These are phyloP conservation scores for Xylaria sp. DNA, from an alignment of 2,329 filamentous ascomycete genomes.

Conservation along the genomic window DNA sequence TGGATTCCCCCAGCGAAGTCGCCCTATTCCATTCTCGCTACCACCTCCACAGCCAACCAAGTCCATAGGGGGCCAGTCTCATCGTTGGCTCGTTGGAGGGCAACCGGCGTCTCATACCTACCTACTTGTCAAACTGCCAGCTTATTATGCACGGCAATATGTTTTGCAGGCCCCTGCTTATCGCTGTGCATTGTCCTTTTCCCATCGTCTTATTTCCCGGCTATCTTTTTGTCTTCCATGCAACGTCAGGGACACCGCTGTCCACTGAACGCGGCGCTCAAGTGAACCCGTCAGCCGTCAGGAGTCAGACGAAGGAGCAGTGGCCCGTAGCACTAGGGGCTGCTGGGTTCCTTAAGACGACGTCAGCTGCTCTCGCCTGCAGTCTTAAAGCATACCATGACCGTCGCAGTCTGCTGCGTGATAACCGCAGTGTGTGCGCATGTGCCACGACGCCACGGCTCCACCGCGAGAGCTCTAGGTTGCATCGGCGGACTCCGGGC, in stretches of 20 bases:
- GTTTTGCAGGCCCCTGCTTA: slow-evolving; percentile 1
- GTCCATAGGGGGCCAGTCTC: not conserved
- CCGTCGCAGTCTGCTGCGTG: slow-evolving; percentile 19
- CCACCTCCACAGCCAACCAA: slow-evolving; percentile 6
- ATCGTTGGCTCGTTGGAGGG: not conserved
- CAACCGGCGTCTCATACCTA: not conserved
- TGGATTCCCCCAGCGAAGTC: slow-evolving; percentile 27
- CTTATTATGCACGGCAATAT: slow-evolving; percentile 5
- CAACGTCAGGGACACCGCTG: slow-evolving; percentile 32
- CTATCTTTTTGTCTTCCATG: slow-evolving; percentile 26
- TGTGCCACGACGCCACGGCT: slow-evolving; percentile 25
- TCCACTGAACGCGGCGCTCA: slow-evolving; percentile 25
- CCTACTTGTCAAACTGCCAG: slow-evolving; percentile 1
- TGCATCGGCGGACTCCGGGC: slow-evolving; percentile 20
- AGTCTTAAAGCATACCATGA: slow-evolving; percentile 13
- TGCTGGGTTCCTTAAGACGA: slow-evolving; percentile 16
- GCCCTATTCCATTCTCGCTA: slow-evolving; percentile 23
- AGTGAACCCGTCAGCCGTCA: slow-evolving; percentile 21
- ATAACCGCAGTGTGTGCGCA: slow-evolving; percentile 29
- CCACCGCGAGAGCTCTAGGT: slow-evolving; percentile 10
- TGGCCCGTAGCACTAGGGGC: slow-evolving; percentile 29
- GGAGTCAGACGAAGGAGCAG: slow-evolving; percentile 23
- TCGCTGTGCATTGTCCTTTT: not conserved
- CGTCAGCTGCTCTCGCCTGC: slow-evolving; percentile 34
- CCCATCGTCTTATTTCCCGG: not conserved